Base-by-base conservation (phyloP, 2,329 filamentous ascomycete genomes). In the Fusarium graminum region DNA sequence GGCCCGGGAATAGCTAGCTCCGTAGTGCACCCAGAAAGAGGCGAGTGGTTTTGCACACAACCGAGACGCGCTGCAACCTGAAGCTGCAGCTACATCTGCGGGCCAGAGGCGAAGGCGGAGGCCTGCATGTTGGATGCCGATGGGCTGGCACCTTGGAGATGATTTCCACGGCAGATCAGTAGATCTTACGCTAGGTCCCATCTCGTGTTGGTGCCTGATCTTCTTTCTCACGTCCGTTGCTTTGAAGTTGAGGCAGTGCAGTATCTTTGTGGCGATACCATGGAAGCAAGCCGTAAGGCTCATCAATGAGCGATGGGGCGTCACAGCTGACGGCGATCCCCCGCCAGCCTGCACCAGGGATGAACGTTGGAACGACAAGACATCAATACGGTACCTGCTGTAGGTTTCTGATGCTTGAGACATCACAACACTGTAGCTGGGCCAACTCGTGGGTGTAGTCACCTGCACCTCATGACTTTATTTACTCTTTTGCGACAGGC, bases 201-300 rank as follows among this genome's bases (percentile, higher is more conserved):
- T 50, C 36, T 57, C 29, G 46, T 50, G 59, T 53, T 61, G 60
- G 65, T 67, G 60, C 65, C 65, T 68, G 65, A 57, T 39, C 29
- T 41, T 38, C 32, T 19, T 50, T 42, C 36, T 34, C 14, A 8
- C n/a, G 16, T 36, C 44, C 47, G 25, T 26, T 51, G 19, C 17
- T 39, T 4, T 46, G 36, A 26, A 29, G 64, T 32, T 22, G 22
- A 22, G 22, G 22, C 22, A 22, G 22, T 22, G 22, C 22, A 46
- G 49, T 41, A 47, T 30, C 43, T 45, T 42, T 32, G 65, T 68
- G 65, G 65, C 65, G 50, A 68, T 52, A 52, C 53, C 46, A 44
- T 55, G 65, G 65, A 68, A 68, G 44, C 47, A 62, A 68, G 65
- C 65, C 65, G 65, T 68, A 62, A 68, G 65, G 65, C 56, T 68